phyloP scores from a whole-genome alignment of 306 rosid species.

The Purshia tridentata region DNA sequence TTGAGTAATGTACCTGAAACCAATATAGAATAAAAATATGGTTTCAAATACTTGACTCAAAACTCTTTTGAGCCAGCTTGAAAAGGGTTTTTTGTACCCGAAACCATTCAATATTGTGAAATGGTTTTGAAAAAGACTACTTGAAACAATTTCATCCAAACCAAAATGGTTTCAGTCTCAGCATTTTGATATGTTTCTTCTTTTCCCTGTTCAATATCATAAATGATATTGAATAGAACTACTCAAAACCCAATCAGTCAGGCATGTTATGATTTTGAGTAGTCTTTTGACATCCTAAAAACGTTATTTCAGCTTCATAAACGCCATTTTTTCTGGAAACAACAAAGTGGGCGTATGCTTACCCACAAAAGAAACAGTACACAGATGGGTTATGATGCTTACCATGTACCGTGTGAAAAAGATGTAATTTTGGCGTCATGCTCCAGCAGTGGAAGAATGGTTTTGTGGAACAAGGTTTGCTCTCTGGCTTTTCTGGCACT shows the following conservation, averaged over 20 bases:
- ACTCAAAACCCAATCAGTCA: background rate
- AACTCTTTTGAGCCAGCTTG: background rate
- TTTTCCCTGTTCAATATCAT: background rate
- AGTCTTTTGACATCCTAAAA: background rate
- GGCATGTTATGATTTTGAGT: background rate
- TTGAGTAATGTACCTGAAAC: background rate
- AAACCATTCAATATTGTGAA: background rate
- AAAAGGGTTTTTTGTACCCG: background rate
- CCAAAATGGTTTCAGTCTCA: background rate
- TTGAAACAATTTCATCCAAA: background rate
- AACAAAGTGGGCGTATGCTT: background rate
- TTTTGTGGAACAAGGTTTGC: background rate
- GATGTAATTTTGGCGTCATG: background rate
- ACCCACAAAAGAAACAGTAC: background rate
- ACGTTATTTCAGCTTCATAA: background rate
- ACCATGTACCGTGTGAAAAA: background rate
- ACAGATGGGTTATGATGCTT: constrained; percentile 1
- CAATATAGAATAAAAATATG: background rate
- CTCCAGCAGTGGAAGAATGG: background rate
- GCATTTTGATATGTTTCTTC: background rate
- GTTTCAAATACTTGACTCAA: background rate
- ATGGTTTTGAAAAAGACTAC: background rate
- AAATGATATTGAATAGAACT: background rate
- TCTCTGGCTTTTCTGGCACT: background rate
- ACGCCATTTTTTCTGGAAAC: background rate